Percentiles rank a stretch among this genome's conserved stretches.
Conservation (phyloP, 257 asterid genomes). For the Solanum phureja region DNA sequence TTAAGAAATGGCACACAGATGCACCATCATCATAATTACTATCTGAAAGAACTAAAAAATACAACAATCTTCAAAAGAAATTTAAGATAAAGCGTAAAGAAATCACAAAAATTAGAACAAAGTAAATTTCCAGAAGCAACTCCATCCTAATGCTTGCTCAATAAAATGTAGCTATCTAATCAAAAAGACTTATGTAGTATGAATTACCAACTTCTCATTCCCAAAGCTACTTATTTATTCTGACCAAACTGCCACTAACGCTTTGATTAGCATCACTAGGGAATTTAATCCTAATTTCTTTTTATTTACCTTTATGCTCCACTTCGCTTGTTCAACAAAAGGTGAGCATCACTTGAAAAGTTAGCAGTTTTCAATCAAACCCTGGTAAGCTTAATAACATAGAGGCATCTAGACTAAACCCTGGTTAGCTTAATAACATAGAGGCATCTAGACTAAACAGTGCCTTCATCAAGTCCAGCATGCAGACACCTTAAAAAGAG, state of each 20-base stretch:
- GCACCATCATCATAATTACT: neutral
- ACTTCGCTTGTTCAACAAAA: neutral
- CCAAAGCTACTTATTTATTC: neutral
- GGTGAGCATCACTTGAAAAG: neutral
- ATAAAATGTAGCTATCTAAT: neutral
- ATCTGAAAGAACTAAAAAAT: neutral
- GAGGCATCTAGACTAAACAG: neutral
- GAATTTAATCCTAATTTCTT: neutral
- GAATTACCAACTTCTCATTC: neutral
- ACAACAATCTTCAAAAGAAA: neutral
- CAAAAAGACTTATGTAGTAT: neutral
- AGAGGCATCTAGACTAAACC: neutral
- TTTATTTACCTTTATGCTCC: neutral
- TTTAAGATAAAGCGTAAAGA: neutral
- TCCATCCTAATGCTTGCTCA: neutral
- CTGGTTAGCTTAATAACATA: neutral
- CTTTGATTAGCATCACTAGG: neutral
- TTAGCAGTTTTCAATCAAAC: neutral
- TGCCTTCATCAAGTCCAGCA: neutral
- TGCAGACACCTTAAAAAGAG: neutral
- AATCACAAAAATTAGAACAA: neutral
- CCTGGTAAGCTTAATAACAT: neutral
- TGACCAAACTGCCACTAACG: neutral
- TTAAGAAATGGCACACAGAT: neutral
- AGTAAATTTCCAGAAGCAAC: neutral